These are phyloP conservation scores for Clonostachys byssicola DNA, from an alignment of 2,329 filamentous ascomycete species.

Conservation along the genomic window DNA sequence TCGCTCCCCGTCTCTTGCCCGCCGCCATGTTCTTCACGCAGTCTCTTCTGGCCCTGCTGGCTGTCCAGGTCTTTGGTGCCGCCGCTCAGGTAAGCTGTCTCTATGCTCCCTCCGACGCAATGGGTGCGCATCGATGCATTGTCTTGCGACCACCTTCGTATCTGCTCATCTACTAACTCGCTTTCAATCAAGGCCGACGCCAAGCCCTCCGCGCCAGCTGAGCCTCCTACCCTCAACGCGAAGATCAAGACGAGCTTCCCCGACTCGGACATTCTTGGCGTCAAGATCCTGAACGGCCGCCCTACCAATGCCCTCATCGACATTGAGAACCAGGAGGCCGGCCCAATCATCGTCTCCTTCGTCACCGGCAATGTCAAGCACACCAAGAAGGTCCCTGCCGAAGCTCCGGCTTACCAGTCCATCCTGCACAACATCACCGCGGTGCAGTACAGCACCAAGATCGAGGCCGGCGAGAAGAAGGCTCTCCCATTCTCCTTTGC, in stretches of 20 bases:
- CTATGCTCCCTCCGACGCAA: not conserved
- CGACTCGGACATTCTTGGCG: constrained; percentile 80
- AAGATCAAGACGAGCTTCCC: constrained; percentile 60
- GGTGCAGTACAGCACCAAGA: constrained; percentile 66
- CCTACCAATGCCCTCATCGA: constrained; percentile 79
- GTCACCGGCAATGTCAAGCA: constrained; percentile 70
- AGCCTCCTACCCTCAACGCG: constrained; percentile 45
- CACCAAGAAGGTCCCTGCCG: constrained; percentile 45
- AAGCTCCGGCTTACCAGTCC: constrained; percentile 36
- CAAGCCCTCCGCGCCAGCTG: constrained; percentile 12
- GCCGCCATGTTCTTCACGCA: constrained; percentile 68
- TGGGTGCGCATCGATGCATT: not conserved
- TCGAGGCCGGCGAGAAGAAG: constrained; percentile 73
- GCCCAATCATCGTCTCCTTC: constrained; percentile 70
- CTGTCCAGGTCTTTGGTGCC: constrained; percentile 62
- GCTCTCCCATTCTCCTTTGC: constrained; percentile 79
- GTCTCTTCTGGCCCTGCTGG: constrained; percentile 67
- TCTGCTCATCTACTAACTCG: not conserved
- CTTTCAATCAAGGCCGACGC: constrained; percentile 4
- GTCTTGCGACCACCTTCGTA: not conserved
- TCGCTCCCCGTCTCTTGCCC: constrained; percentile 7
- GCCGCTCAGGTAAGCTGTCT: constrained; percentile 54
- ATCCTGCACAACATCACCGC: constrained; percentile 84
- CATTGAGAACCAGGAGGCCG: constrained; percentile 78
- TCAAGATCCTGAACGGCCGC: constrained; percentile 92